phyloP scores from a whole-genome alignment of 352 stramenopile genomes.

The Pythium guiyangense region DNA sequence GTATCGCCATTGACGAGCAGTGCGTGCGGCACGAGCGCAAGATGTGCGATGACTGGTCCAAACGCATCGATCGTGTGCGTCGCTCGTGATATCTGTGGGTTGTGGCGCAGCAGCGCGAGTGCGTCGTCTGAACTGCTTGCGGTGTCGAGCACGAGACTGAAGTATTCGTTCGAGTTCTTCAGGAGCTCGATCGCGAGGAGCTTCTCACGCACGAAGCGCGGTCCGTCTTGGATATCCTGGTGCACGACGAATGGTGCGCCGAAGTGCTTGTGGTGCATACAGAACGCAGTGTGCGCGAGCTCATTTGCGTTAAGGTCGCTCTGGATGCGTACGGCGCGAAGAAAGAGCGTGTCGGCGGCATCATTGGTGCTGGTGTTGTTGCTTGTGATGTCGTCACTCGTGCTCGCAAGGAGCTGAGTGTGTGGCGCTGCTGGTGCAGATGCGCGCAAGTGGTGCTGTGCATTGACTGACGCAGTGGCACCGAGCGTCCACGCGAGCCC shows the following conservation, averaged over 20 bases:
- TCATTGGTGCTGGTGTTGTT: background rate
- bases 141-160: background rate
- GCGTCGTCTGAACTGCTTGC: background rate
- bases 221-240: background rate
- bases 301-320: background rate
- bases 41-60: background rate
- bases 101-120: constrained; percentile 1
- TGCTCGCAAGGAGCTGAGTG: no score
- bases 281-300: background rate
- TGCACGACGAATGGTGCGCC: background rate
- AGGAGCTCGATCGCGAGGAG: background rate
- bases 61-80: background rate
- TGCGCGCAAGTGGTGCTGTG: background rate
- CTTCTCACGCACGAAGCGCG: background rate
- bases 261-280: background rate
- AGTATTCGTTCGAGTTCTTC: background rate
- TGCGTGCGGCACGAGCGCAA: background rate
- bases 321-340: background rate
- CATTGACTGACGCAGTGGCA: background rate
- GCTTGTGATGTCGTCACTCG: background rate
- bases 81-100: background rate
- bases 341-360: background rate
- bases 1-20: background rate
- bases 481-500: background rate
- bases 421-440: background rate